A percentile compares a stretch with the other conserved stretches of the same genome.
Conservation (phyloP, 805 yeast species). For the Ogataea wickerhamii region DNA sequence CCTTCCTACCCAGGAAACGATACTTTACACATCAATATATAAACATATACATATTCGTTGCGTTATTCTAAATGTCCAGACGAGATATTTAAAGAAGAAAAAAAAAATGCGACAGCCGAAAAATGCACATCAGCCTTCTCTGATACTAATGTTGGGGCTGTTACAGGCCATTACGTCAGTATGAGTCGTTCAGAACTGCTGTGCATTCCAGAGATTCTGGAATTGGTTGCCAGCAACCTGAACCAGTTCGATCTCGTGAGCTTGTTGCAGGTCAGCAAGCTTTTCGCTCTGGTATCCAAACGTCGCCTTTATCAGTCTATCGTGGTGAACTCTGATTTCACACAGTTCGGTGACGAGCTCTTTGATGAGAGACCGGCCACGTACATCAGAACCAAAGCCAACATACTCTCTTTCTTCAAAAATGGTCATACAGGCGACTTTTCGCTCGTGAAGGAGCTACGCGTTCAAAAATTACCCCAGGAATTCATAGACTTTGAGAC, state of each 20-base stretch:
- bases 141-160: too few relatives aligned
- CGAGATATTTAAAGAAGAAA: too few relatives aligned
- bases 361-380: slow-evolving; percentile 5
- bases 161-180: too few relatives aligned
- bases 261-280: slow-evolving; percentile 10
- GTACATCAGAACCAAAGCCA: slow-evolving; percentile 16
- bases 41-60: too few relatives aligned
- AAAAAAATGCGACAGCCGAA: too few relatives aligned
- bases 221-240: slow-evolving; percentile 13
- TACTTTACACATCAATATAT: too few relatives aligned
- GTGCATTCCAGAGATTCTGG: slow-evolving; percentile 22
- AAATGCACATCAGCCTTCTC: too few relatives aligned
- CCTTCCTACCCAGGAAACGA: too few relatives aligned
- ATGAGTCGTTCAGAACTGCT: neutral
- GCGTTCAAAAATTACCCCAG: slow-evolving; percentile 20
- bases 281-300: slow-evolving; percentile 8
- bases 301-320: slow-evolving; percentile 18
- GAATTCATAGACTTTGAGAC: slow-evolving; percentile 29
- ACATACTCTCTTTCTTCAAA: slow-evolving; percentile 11
- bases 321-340: slow-evolving; percentile 23
- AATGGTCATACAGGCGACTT: slow-evolving; percentile 4
- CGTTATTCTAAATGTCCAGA: too few relatives aligned
- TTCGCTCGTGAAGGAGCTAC: slow-evolving; percentile 11
- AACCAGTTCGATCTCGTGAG: slow-evolving; percentile 26
- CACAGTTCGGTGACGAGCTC: slow-evolving; percentile 26